A percentile compares a stretch with the other conserved stretches of the same genome.
These are phyloP conservation scores for Blastomyces percursus DNA, from an alignment of 2,329 filamentous ascomycete species.

Conservation along the genomic window DNA sequence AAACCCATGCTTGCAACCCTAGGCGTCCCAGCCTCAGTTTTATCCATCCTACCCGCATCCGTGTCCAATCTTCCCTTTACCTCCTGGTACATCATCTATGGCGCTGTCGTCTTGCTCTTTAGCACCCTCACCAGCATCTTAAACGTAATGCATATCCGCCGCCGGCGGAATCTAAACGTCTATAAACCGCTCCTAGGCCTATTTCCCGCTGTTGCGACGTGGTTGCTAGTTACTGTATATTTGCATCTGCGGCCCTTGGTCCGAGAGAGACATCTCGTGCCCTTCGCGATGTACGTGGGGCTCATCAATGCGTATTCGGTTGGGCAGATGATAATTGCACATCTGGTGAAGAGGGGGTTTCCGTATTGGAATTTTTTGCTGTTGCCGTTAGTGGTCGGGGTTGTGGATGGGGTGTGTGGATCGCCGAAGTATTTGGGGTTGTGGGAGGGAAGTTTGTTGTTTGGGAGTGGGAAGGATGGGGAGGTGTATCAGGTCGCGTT, in stretches of 20 bases:
- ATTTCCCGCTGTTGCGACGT: constrained; percentile 65
- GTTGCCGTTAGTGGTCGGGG: constrained; percentile 64
- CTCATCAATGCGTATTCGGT: constrained; percentile 91
- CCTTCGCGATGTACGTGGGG: constrained; percentile 80
- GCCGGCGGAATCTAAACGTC: constrained; percentile 58
- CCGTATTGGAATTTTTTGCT: constrained; percentile 82
- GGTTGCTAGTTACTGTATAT: constrained; percentile 67
- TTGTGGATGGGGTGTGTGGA: constrained; percentile 71
- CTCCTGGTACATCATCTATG: constrained; percentile 87
- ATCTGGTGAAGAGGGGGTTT: constrained; percentile 77
- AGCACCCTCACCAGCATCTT: constrained; percentile 64
- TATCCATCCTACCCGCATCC: constrained; percentile 52
- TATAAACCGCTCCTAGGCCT: constrained; percentile 64
- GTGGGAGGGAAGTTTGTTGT: constrained; percentile 65
- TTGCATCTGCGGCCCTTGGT: constrained; percentile 77
- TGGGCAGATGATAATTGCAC: constrained; percentile 89
- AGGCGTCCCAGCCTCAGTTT: constrained; percentile 51
- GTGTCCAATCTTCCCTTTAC: constrained; percentile 77
- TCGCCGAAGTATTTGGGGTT: constrained; percentile 40
- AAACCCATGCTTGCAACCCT: constrained; percentile 63
- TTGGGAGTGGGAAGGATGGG: constrained; percentile 40
- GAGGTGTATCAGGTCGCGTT: constrained; percentile 75
- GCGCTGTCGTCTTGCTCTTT: constrained; percentile 65
- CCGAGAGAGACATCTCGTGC: constrained; percentile 69
- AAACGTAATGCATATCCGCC: constrained; percentile 76